A percentile compares a stretch with the other conserved stretches of the same genome.
Conservation (phyloP, 140 eudicot species). For the Oenanthe javanica region DNA sequence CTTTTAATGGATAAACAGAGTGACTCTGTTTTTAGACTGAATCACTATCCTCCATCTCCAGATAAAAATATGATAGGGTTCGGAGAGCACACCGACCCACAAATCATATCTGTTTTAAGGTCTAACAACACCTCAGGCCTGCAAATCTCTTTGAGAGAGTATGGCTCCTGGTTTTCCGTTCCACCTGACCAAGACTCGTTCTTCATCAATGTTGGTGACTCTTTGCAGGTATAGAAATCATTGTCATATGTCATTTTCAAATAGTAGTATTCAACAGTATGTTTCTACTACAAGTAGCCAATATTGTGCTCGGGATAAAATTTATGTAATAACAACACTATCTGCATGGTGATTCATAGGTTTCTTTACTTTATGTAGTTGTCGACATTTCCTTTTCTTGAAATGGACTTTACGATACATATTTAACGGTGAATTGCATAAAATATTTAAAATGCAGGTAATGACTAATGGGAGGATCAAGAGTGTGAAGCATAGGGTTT, state of each 20-base stretch:
- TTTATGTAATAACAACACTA: neutral
- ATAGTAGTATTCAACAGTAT: neutral
- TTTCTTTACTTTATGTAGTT: neutral
- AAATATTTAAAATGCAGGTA: conserved; percentile 27
- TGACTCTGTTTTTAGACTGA: conserved; percentile 65
- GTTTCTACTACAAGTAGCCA: neutral
- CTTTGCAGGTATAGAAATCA: conserved; percentile 50
- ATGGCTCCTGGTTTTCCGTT: conserved; percentile 52
- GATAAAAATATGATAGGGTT: conserved; percentile 60
- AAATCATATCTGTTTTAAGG: conserved; percentile 71
- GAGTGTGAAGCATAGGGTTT: conserved; percentile 64
- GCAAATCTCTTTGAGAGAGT: conserved; percentile 36
- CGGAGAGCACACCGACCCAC: conserved; percentile 96
- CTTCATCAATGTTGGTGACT: conserved; percentile 79
- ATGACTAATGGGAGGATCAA: conserved; percentile 73
- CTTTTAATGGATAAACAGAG: conserved; percentile 67
- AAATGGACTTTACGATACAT: neutral
- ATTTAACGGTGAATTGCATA: neutral
- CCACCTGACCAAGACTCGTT: conserved; percentile 61
- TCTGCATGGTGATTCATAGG: neutral
- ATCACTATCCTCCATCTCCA: conserved; percentile 78
- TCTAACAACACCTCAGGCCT: conserved; percentile 77
- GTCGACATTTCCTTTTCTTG: neutral
- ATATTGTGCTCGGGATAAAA: neutral
- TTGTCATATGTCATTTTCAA: neutral